Conservation (phyloP, 495 filamentous ascomycete genomes). For the Umbilicaria muhlenbergii region DNA sequence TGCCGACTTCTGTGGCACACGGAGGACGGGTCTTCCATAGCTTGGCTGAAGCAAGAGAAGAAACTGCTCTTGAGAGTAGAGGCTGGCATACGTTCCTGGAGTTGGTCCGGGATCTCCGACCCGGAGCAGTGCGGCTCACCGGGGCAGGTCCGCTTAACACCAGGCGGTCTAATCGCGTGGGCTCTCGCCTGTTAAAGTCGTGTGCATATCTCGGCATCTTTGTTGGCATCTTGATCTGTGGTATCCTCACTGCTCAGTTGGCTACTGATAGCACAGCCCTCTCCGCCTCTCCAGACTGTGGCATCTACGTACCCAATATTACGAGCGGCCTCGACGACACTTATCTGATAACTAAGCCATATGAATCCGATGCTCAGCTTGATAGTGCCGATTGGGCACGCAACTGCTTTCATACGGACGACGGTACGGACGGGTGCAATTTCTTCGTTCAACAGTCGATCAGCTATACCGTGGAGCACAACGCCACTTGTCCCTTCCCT, state of each 20-base stretch:
- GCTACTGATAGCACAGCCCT: constrained; percentile 5
- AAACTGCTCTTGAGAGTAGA: too few species aligned
- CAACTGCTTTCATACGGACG: constrained; percentile 8
- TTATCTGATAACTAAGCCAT: constrained; percentile 4
- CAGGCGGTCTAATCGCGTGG: too few species aligned
- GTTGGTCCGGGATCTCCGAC: too few species aligned
- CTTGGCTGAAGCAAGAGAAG: too few species aligned
- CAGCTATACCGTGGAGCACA: background rate
- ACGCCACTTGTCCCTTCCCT: constrained; percentile 10
- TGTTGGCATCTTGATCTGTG: constrained; percentile 1
- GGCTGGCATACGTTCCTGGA: too few species aligned
- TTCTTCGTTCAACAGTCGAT: constrained; percentile 14
- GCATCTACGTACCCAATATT: constrained; percentile 8
- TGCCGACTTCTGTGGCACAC: too few species aligned
- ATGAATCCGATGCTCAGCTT: too few species aligned
- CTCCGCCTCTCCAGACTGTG: constrained; percentile 8
- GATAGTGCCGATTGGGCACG: constrained; percentile 7
- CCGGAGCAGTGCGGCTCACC: too few species aligned
- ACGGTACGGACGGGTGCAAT: constrained; percentile 3
- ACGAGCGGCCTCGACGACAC: constrained; percentile 7
- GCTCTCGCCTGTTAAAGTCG: too few species aligned
- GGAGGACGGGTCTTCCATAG: too few species aligned
- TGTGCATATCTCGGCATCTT: background rate
- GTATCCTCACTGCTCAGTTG: constrained; percentile 5
- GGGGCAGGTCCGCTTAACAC: too few species aligned